phyloP scores from a whole-genome alignment of 352 stramenopile species.

The Phytophthora sojae region DNA sequence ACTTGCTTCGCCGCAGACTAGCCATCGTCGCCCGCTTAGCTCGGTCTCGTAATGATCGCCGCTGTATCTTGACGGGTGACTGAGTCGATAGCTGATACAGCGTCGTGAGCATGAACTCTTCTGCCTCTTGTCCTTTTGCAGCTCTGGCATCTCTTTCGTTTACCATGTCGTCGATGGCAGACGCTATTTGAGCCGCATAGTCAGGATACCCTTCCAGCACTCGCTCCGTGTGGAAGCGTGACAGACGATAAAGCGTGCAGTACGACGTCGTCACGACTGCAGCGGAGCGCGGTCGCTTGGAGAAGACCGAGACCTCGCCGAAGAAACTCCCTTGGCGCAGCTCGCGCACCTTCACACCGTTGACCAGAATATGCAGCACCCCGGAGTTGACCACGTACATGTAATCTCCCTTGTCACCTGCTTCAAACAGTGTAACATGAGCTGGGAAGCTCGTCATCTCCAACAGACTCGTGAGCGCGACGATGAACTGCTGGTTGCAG shows the following conservation, averaged over 20 bases:
- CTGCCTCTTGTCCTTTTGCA: not conserved
- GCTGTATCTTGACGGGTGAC: slow-evolving; percentile 11
- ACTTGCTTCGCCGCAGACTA: slow-evolving; percentile 36
- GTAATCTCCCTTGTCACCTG: slow-evolving; percentile 67
- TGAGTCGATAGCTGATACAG: slow-evolving; percentile 54
- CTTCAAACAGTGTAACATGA: slow-evolving; percentile 59
- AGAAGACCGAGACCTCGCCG: slow-evolving; percentile 76
- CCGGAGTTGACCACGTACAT: slow-evolving; percentile 82
- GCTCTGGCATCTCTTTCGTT: slow-evolving; percentile 37
- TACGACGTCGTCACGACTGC: slow-evolving; percentile 64
- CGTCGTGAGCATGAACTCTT: slow-evolving; percentile 65
- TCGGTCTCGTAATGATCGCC: slow-evolving; percentile 27
- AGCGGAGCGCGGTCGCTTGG: slow-evolving; percentile 61
- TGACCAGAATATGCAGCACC: slow-evolving; percentile 65
- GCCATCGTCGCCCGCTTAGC: not conserved
- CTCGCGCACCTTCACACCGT: slow-evolving; percentile 65
- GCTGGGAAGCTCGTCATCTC: slow-evolving; percentile 68
- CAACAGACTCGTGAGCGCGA: slow-evolving; percentile 70
- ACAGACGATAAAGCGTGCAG: slow-evolving; percentile 68
- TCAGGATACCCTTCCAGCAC: slow-evolving; percentile 66
- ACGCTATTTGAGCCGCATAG: slow-evolving; percentile 53
- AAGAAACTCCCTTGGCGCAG: slow-evolving; percentile 73
- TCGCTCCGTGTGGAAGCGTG: slow-evolving; percentile 66
- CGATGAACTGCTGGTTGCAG: slow-evolving; percentile 69
- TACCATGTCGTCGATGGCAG: slow-evolving; percentile 56